Evolutionary conservation across 805 yeast genomes (phyloP).

Genomic region (Myxozyma monticola): DNA sequence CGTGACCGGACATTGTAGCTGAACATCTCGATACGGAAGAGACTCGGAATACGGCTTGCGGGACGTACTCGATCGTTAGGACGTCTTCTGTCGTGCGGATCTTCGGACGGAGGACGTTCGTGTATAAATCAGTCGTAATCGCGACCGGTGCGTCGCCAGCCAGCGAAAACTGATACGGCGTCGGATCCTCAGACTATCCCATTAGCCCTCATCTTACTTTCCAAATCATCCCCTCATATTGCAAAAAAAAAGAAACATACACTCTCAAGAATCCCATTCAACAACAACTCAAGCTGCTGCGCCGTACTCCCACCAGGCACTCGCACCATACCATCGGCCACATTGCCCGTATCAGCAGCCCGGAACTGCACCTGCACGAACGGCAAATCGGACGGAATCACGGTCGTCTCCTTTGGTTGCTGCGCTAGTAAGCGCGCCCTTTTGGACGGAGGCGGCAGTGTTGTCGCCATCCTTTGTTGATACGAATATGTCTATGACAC

Average conservation of each 20-base stretch:
- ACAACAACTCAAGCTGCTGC: slow-evolving; percentile 80
- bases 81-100: slow-evolving; percentile 89
- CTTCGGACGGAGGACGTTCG: slow-evolving; percentile 82
- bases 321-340: slow-evolving; percentile 69
- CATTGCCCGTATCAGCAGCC: slow-evolving; percentile 90
- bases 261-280: slow-evolving; percentile 69
- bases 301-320: slow-evolving; percentile 89
- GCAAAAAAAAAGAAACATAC: slow-evolving; percentile 5
- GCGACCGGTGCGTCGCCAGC: slow-evolving; percentile 56
- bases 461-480: slow-evolving; percentile 65
- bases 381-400: slow-evolving; percentile 77
- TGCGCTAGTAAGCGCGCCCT: slow-evolving; percentile 84
- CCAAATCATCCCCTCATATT: not conserved
- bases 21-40: slow-evolving; percentile 86
- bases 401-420: slow-evolving; percentile 68
- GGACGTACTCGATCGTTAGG: slow-evolving; percentile 85
- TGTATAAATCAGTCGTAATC: slow-evolving; percentile 72
- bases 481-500: not conserved
- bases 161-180: slow-evolving; percentile 79
- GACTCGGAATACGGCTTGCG: slow-evolving; percentile 92
- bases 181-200: slow-evolving; percentile 63
- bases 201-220: not conserved
- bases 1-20: slow-evolving; percentile 94
- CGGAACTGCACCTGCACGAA: slow-evolving; percentile 85
- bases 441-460: slow-evolving; percentile 90